Evolutionary conservation across 2,329 filamentous ascomycete genomes (phyloP).

Genomic region (Sporothrix luriei): DNA sequence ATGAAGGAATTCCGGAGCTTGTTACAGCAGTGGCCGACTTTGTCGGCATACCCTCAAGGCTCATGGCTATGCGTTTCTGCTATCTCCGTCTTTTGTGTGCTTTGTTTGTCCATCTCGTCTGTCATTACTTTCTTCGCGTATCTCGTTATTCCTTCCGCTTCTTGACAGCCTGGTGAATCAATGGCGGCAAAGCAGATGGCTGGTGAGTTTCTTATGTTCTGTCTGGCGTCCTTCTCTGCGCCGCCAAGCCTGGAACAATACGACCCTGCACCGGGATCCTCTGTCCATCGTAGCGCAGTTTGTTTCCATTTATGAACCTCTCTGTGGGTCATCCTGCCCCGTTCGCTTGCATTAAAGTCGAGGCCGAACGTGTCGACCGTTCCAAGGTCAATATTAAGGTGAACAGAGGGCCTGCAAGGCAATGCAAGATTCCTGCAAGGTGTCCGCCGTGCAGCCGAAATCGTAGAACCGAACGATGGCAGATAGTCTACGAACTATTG

Average conservation of each 20-base stretch:
- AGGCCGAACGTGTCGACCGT: no score
- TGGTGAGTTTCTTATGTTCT: slow-evolving; percentile 18
- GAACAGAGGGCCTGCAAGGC: not conserved
- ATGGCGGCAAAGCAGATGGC: not conserved
- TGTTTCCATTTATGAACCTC: not conserved
- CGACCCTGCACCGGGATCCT: slow-evolving; percentile 3
- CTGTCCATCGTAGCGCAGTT: not conserved
- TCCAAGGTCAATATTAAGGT: no score
- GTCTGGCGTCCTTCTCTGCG: no score
- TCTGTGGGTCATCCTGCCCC: not conserved
- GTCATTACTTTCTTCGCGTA: no score
- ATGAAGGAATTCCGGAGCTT: not conserved
- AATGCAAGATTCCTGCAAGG: slow-evolving; percentile 23
- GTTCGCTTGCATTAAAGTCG: slow-evolving; percentile 3
- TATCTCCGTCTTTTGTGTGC: not conserved
- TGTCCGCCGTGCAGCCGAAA: not conserved
- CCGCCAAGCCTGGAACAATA: slow-evolving; percentile 9
- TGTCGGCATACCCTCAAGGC: not conserved
- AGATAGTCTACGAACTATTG: no score
- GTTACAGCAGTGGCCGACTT: not conserved
- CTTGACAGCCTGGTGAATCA: no score
- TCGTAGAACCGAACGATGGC: not conserved
- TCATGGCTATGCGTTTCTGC: not conserved
- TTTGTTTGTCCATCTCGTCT: not conserved
- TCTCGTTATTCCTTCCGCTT: no score